Conservation (phyloP, 1,284 basidiomycete species). For the Ganoderma lingzhi region DNA sequence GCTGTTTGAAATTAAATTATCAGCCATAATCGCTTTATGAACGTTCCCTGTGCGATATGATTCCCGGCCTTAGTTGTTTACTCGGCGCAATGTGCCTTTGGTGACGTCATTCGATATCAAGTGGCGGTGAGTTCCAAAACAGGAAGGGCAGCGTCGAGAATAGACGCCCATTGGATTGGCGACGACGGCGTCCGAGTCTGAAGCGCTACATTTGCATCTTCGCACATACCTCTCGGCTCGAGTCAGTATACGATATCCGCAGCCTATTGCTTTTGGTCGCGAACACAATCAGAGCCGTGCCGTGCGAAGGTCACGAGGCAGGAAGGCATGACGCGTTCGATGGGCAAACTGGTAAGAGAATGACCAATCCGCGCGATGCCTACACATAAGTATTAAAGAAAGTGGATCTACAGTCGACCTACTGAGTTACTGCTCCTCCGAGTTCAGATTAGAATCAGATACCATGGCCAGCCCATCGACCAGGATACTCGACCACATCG, state of each 20-base stretch:
- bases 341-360: neutral
- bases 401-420: too few relatives aligned
- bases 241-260: too few relatives aligned
- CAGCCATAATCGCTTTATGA: too few relatives aligned
- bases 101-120: neutral
- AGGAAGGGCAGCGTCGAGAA: neutral
- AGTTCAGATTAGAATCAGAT: neutral
- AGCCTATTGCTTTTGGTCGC: too few relatives aligned
- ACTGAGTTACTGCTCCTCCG: neutral
- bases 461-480: conserved; percentile 46
- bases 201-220: too few relatives aligned
- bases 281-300: neutral
- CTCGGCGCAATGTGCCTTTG: neutral
- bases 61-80: too few relatives aligned
- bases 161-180: neutral
- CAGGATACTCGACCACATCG: conserved; percentile 68
- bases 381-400: neutral
- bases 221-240: too few relatives aligned
- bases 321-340: conserved; percentile 6
- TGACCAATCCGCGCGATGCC: conserved; percentile 1
- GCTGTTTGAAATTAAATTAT: too few relatives aligned
- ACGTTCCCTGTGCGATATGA: too few relatives aligned
- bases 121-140: conserved; percentile 1
- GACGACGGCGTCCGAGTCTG: too few relatives aligned
- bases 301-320: neutral